phyloP scores from a whole-genome alignment of 495 filamentous ascomycete genomes.

The Pseudomonodictys pantanalensis region DNA sequence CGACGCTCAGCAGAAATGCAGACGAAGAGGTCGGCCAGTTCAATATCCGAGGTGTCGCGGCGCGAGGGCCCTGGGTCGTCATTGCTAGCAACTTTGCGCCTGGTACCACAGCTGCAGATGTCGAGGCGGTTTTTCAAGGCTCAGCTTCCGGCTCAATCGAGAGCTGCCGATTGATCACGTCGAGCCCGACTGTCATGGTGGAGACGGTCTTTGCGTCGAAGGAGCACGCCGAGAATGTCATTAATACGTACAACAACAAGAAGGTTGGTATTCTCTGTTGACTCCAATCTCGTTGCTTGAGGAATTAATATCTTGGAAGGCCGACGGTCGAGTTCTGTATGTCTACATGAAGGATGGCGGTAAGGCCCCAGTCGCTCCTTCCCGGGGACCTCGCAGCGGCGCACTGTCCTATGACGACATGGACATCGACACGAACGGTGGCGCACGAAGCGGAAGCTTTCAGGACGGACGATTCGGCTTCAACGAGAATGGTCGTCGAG shows the following conservation, averaged over 20 bases:
- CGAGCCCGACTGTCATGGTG: conserved; percentile 74
- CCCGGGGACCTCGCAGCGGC: neutral
- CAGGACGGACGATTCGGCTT: conserved; percentile 38
- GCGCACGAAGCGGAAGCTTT: conserved; percentile 18
- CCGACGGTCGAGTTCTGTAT: conserved; percentile 77
- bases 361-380: conserved; percentile 2
- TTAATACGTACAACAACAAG: conserved; percentile 82
- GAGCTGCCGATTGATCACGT: conserved; percentile 67
- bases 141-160: conserved; percentile 65
- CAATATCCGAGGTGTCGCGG: conserved; percentile 71
- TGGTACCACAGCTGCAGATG: conserved; percentile 91
- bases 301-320: conserved; percentile 48
- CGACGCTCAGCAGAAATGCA: conserved; percentile 34
- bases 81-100: conserved; percentile 85
- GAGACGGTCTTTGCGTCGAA: conserved; percentile 80
- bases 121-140: conserved; percentile 83
- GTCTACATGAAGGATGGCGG: conserved; percentile 61
- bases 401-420: conserved; percentile 29
- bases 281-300: neutral
- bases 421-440: conserved; percentile 39
- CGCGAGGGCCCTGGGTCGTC: conserved; percentile 69
- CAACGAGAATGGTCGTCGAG: conserved; percentile 8
- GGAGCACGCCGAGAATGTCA: conserved; percentile 72
- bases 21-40: conserved; percentile 52
- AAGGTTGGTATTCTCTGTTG: conserved; percentile 51